Base-by-base conservation (phyloP, 139 green algal species). In the Coccomyxa sp. region DNA sequence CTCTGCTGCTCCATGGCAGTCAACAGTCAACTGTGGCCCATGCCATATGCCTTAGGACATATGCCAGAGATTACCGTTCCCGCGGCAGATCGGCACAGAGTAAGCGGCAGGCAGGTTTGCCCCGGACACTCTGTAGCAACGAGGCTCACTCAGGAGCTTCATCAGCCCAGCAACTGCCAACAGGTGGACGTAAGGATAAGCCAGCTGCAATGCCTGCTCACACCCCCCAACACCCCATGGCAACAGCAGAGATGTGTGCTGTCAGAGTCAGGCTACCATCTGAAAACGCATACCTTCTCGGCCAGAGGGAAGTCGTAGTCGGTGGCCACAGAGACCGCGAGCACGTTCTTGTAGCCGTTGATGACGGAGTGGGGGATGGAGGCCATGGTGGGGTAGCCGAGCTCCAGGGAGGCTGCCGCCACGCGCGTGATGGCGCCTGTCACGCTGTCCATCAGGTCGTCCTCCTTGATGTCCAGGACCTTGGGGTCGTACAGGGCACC, bases 281-380 rank as follows among this genome's bases (percentile, higher is more conserved):
- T 77, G 72, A 31, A 35, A 33, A 70, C 9, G n/a, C 69, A 34
- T 58, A 90, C 91, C 91, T 97, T 97, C 39, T 97, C 87, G 31
- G 93, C 94, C 75, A 96, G 89, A 35, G 94, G 94, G 93, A 98
- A 99, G 81, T 86, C 86, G 94, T 98, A 99, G 64, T 98, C 95
- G 75, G 94, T 98, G 55, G 81, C 86, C 72, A 92, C 88, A 55
- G 94, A 88, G 35, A 99, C 86, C 55, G 95, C 91, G 78, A 99
- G 89, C 81, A 98, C 92, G 86, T 99, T 99, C 94, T 99, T 99
- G 96, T 97, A 99, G 78, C 85, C 91, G 83, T 99, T 97, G 91
- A 99, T 88, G 77, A 99, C 85, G 69, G 84, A 85, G 91, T 99
- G 96, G 39, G 96, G 95, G 64, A 97, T 87, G 70, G 94, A 92